Evolutionary conservation across 2,329 filamentous ascomycete genomes (phyloP).

Genomic region (Fusarium sororula): DNA sequence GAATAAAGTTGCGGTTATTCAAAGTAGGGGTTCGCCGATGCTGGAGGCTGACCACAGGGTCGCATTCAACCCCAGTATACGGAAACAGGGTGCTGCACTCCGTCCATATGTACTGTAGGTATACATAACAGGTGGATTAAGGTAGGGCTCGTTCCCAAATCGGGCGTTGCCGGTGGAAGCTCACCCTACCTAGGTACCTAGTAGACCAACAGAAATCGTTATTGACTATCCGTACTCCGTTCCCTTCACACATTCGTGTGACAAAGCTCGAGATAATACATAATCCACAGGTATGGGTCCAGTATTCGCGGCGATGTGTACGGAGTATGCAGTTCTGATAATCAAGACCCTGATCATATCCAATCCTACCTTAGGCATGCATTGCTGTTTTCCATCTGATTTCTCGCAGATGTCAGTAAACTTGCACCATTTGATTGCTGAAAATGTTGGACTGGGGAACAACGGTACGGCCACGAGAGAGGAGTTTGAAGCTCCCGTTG

Average conservation of each 20-base stretch:
- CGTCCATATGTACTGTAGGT: no score
- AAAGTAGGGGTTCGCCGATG: constrained; percentile 21
- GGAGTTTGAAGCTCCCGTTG: not conserved
- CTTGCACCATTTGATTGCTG: constrained; percentile 29
- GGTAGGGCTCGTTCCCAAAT: constrained; percentile 26
- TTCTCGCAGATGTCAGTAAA: constrained; percentile 4
- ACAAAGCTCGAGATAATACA: constrained; percentile 1
- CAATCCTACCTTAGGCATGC: not conserved
- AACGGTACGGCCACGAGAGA: not conserved
- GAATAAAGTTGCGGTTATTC: constrained; percentile 24
- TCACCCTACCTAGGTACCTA: not conserved
- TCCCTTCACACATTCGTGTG: constrained; percentile 3
- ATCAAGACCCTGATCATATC: constrained; percentile 19
- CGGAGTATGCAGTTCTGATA: constrained; percentile 16
- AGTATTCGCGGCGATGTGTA: constrained; percentile 18
- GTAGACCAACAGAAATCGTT: not conserved
- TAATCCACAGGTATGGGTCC: constrained; percentile 15
- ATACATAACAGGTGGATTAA: constrained; percentile 13
- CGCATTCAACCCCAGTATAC: constrained; percentile 17
- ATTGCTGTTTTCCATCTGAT: not conserved
- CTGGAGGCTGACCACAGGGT: constrained; percentile 21
- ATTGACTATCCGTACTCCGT: not conserved
- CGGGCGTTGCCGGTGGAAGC: constrained; percentile 14
- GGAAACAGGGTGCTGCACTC: constrained; percentile 5
- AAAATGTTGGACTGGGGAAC: not conserved